A percentile compares a stretch with the other conserved stretches of the same genome.
Conservation (phyloP, 208 protist genomes). For the Trypanosoma lewisi region DNA sequence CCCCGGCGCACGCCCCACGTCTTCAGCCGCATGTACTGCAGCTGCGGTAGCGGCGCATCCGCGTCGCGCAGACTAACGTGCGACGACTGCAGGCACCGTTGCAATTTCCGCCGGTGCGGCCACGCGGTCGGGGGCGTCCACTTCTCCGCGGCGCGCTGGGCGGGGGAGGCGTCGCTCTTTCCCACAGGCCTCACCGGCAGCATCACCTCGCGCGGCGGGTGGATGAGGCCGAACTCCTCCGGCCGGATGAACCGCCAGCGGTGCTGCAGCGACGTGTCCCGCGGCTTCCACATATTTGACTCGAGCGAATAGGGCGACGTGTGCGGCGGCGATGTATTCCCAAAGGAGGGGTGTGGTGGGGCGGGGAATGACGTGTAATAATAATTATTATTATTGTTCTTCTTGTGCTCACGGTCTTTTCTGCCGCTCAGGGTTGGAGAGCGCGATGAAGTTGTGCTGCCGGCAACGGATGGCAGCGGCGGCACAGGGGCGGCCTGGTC, state of each 20-base stretch:
- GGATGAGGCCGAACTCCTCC: not conserved
- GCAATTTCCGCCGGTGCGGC: not conserved
- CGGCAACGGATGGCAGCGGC: not conserved
- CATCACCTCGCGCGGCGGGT: not conserved
- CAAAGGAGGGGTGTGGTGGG: not conserved
- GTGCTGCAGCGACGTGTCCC: constrained; percentile 1
- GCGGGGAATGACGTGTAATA: not conserved
- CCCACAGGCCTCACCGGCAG: not conserved
- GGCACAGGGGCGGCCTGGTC: not conserved
- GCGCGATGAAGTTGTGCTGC: not conserved
- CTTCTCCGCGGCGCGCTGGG: not conserved
- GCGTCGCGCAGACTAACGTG: not conserved
- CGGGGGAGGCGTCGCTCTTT: not conserved
- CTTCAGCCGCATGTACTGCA: not conserved
- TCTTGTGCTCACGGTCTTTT: not conserved
- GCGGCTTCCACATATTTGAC: not conserved
- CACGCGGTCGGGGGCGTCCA: not conserved
- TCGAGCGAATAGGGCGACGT: not conserved
- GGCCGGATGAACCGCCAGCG: constrained; percentile 22
- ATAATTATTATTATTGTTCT: not conserved
- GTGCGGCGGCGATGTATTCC: not conserved
- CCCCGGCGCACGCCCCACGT: constrained; percentile 1
- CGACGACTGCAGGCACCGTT: not conserved
- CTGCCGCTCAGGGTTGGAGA: not conserved
- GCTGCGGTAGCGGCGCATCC: not conserved